These are phyloP conservation scores for Diaporthe vexans DNA, from an alignment of 2,329 filamentous ascomycete genomes.

Conservation along the genomic window DNA sequence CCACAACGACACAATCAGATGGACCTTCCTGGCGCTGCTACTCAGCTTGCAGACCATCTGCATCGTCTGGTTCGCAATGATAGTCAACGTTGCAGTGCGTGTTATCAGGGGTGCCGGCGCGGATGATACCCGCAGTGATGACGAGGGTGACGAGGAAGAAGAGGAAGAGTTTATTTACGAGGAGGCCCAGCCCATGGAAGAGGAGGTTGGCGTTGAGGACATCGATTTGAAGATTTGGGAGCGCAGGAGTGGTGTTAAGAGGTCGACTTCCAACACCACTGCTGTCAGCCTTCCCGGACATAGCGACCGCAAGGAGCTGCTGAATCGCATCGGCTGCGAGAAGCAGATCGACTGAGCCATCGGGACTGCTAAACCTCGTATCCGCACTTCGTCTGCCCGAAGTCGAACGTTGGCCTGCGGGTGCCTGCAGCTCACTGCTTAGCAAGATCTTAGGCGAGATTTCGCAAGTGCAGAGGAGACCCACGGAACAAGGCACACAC, in stretches of 20 bases:
- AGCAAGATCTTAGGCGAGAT: background rate
- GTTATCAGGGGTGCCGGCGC: conserved; percentile 83
- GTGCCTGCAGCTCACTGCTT: background rate
- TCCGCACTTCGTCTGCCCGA: background rate
- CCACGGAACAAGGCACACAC: conserved; percentile 22
- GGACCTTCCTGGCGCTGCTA: conserved; percentile 82
- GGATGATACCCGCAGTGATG: conserved; percentile 90
- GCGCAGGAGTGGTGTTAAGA: conserved; percentile 67
- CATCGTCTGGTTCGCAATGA: conserved; percentile 89
- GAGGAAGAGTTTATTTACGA: conserved; percentile 68
- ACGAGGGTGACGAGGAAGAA: conserved; percentile 78
- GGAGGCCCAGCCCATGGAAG: conserved; percentile 72
- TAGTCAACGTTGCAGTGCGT: conserved; percentile 83
- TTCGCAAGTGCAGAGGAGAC: background rate
- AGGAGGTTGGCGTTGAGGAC: conserved; percentile 81
- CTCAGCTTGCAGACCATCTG: conserved; percentile 84
- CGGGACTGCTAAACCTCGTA: background rate
- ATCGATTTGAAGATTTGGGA: conserved; percentile 77
- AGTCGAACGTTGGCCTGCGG: background rate
- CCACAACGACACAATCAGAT: conserved; percentile 81
- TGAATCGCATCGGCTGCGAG: conserved; percentile 87
- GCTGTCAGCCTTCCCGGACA: conserved; percentile 78
- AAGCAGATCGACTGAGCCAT: conserved; percentile 72
- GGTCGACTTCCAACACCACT: conserved; percentile 61
- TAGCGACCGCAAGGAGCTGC: conserved; percentile 83